Evolutionary conservation across 331 rosid species (phyloP).

Genomic region (Telfairia occidentalis): DNA sequence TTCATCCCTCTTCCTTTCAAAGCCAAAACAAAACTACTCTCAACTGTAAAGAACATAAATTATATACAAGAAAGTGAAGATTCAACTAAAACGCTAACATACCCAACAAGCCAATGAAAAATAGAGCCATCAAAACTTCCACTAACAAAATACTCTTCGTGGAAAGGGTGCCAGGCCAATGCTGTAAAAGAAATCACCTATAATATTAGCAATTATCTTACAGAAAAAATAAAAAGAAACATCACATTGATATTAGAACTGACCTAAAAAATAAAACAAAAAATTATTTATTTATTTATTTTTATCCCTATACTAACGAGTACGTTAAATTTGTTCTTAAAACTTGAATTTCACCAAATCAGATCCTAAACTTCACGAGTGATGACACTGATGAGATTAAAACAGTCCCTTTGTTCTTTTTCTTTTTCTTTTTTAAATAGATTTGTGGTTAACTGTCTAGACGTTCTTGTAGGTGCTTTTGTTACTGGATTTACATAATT

Average conservation of each 20-base stretch:
- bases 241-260: conserved; percentile 9
- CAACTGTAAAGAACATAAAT: not conserved
- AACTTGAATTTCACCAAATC: not conserved
- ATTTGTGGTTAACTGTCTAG: not conserved
- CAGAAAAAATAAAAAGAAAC: not conserved
- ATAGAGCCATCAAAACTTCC: conserved; percentile 97
- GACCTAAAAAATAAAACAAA: not conserved
- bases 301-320: not conserved
- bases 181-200: conserved; percentile 35
- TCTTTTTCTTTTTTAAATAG: not conserved
- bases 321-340: not conserved
- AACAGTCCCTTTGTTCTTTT: not conserved
- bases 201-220: not conserved
- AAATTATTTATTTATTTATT: not conserved
- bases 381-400: not conserved
- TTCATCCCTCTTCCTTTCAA: not conserved
- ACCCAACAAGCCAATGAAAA: conserved; percentile 99
- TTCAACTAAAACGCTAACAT: conserved; percentile 20
- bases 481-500: not conserved
- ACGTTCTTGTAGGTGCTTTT: not conserved
- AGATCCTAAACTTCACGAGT: not conserved
- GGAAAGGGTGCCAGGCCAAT: conserved; percentile 99
- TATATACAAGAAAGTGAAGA: not conserved
- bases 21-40: not conserved
- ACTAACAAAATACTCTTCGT: conserved; percentile 96